Percentiles rank a stretch among this genome's conserved stretches.
Conservation (phyloP, 768 basidiomycete genomes). For the Kwoniella mangroviensis region DNA sequence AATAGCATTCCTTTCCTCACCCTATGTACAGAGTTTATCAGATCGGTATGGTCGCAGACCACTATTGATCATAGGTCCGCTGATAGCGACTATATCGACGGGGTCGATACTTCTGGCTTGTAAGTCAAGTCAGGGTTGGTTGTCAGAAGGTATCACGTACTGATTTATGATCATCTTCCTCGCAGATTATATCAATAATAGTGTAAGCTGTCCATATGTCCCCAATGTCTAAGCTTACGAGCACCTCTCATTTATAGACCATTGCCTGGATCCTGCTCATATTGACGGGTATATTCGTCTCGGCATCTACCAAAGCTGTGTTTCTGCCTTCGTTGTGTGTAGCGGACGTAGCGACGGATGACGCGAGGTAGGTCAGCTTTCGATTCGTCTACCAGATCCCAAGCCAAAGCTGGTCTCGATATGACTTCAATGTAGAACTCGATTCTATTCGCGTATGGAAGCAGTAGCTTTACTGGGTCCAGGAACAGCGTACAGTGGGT, state of each 20-base stretch:
- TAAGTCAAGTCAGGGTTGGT: too few relatives aligned
- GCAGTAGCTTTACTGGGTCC: conserved; percentile 48
- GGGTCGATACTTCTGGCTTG: conserved; percentile 43
- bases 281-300: conserved; percentile 44
- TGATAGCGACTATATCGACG: conserved; percentile 46
- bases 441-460: conserved; percentile 49
- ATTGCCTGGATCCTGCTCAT: conserved; percentile 43
- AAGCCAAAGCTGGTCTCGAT: background rate
- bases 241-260: conserved; percentile 2
- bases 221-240: background rate
- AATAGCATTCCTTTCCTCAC: conserved; percentile 47
- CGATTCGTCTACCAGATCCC: background rate
- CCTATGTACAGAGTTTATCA: conserved; percentile 45
- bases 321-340: conserved; percentile 48
- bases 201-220: conserved; percentile 1
- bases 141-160: too few relatives aligned
- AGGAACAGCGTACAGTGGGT: conserved; percentile 39
- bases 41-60: conserved; percentile 44
- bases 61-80: conserved; percentile 40
- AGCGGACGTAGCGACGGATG: conserved; percentile 42
- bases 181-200: conserved; percentile 16
- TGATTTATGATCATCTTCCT: too few relatives aligned
- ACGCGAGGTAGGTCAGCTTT: conserved; percentile 28
- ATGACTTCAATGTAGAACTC: conserved; percentile 27
- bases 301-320: conserved; percentile 48